Conservation (phyloP, 257 asterid genomes). For the Fraxinus cuspidata region DNA sequence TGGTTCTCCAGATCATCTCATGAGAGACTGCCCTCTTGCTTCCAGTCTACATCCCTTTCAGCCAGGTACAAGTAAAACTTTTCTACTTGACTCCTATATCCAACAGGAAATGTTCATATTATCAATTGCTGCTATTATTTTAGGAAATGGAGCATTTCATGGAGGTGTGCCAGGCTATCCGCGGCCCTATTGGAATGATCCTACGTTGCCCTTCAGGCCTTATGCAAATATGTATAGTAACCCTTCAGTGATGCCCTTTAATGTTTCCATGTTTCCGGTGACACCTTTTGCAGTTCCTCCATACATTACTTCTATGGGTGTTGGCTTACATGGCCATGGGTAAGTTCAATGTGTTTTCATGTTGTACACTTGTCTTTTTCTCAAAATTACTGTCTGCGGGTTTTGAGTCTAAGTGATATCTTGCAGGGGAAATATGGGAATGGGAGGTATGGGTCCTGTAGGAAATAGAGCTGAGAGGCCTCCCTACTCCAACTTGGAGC, state of each 20-base stretch:
- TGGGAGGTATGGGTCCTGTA: slow-evolving; percentile 45
- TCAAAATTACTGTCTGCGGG: slow-evolving; percentile 1
- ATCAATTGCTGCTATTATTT: slow-evolving; percentile 1
- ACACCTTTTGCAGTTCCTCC: slow-evolving; percentile 52
- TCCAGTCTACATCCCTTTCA: slow-evolving; percentile 54
- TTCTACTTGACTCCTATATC: background rate
- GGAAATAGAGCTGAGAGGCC: slow-evolving; percentile 8
- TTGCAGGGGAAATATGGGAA: slow-evolving; percentile 57
- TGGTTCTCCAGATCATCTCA: slow-evolving; percentile 87
- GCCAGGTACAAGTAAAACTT: slow-evolving; percentile 48
- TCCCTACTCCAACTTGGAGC: slow-evolving; percentile 40
- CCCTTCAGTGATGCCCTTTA: slow-evolving; percentile 70
- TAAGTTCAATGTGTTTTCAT: slow-evolving; percentile 33
- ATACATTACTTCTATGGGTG: slow-evolving; percentile 40
- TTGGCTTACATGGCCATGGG: slow-evolving; percentile 32
- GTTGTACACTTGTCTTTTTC: background rate
- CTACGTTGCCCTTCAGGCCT: slow-evolving; percentile 45
- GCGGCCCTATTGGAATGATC: slow-evolving; percentile 66
- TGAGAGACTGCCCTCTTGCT: slow-evolving; percentile 68
- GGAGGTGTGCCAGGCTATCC: slow-evolving; percentile 67
- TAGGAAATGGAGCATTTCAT: slow-evolving; percentile 56
- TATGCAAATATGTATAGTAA: slow-evolving; percentile 54
- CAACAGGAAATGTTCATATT: slow-evolving; percentile 13
- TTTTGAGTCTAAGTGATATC: slow-evolving; percentile 23
- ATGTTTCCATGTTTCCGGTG: slow-evolving; percentile 51